A percentile compares a stretch with the other conserved stretches of the same genome.
Conservation (phyloP, 176 grass and related monocot genomes). For the Hordeum vulgare region MorexV3_pseudomolecules_assembly NC_058518.1:46808741-46809240, state of each 20-base stretch:
- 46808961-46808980: neutral
- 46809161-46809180: neutral
- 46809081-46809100: neutral
- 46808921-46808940: neutral
- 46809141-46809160: neutral
- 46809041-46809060: neutral
- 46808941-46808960: neutral
- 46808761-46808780: conserved; percentile 5
- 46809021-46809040: neutral
- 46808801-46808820: conserved; percentile 75
- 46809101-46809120: neutral
- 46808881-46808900: conserved; percentile 84
- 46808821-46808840: conserved; percentile 76
- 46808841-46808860: conserved; percentile 81
- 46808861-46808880: conserved; percentile 83
- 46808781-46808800: conserved; percentile 67
- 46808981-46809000: neutral
- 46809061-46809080: neutral
- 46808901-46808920: neutral
- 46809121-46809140: neutral
- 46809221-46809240: neutral
- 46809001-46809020: neutral
- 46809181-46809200: neutral
- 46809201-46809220: neutral
- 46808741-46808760: neutral